Evolutionary conservation across 2,329 filamentous ascomycete species (phyloP).

Genomic region (Triangularia setosa): DNA sequence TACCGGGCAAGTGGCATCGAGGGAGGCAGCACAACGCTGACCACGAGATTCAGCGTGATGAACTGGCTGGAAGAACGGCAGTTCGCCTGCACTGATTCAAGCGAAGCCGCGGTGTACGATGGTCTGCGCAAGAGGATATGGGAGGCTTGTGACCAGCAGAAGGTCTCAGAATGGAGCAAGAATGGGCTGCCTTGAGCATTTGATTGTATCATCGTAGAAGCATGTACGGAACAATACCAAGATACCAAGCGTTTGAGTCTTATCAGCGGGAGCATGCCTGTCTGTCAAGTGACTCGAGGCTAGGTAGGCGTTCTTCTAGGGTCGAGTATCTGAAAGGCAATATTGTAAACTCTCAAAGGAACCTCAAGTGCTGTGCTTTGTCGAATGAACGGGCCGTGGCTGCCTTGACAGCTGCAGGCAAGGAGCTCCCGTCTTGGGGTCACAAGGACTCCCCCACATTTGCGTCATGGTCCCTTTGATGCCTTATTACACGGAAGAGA

Average conservation of each 20-base stretch:
- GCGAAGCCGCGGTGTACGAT: slow-evolving; percentile 46
- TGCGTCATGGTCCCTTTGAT: background rate
- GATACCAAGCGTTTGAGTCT: background rate
- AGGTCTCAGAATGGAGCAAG: slow-evolving; percentile 63
- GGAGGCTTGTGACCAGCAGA: slow-evolving; percentile 63
- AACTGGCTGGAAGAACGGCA: slow-evolving; percentile 68
- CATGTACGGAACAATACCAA: background rate
- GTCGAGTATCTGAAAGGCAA: background rate
- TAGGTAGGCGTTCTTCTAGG: background rate
- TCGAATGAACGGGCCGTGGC: background rate
- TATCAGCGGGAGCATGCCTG: background rate
- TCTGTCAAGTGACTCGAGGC: background rate
- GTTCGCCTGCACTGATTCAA: slow-evolving; percentile 27
- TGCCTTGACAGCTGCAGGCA: background rate
- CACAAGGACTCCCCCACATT: background rate
- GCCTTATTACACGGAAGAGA: background rate
- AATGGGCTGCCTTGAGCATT: slow-evolving; percentile 33
- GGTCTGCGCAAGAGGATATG: slow-evolving; percentile 56
- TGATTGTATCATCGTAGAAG: background rate
- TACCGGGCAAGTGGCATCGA: slow-evolving; percentile 64
- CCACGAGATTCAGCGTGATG: slow-evolving; percentile 70
- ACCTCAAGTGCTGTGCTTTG: background rate
- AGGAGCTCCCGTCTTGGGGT: background rate
- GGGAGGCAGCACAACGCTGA: slow-evolving; percentile 72
- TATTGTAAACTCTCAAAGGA: background rate